phyloP scores from a whole-genome alignment of 805 yeast species.

The Lipomyces yamanashiensis region DNA sequence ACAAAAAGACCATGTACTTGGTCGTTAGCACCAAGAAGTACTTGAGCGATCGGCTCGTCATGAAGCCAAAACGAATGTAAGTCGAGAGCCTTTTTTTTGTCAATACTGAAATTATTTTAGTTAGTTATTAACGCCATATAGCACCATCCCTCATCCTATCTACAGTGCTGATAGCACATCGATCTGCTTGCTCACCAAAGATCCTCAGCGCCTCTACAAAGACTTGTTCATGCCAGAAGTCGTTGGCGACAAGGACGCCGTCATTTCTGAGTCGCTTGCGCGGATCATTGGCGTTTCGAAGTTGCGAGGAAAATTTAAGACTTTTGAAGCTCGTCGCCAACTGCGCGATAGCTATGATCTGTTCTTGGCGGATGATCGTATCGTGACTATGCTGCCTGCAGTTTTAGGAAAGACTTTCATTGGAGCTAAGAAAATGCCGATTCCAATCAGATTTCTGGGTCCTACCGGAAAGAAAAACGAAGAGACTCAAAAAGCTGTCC shows the following conservation, averaged over 20 bases:
- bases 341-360: slow-evolving; percentile 70
- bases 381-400: slow-evolving; percentile 79
- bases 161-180: slow-evolving; percentile 53
- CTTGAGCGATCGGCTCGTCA: slow-evolving; percentile 59
- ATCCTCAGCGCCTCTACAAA: slow-evolving; percentile 54
- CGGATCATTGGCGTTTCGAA: slow-evolving; percentile 72
- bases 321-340: slow-evolving; percentile 85
- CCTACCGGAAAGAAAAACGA: slow-evolving; percentile 11
- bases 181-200: slow-evolving; percentile 73
- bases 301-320: slow-evolving; percentile 81
- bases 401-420: slow-evolving; percentile 81
- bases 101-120: background rate
- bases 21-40: slow-evolving; percentile 69
- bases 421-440: slow-evolving; percentile 65
- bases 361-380: slow-evolving; percentile 82
- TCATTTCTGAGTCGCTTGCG: slow-evolving; percentile 40
- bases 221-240: slow-evolving; percentile 43
- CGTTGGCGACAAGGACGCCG: slow-evolving; percentile 27
- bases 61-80: slow-evolving; percentile 48
- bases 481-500: slow-evolving; percentile 14
- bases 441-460: slow-evolving; percentile 58
- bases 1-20: slow-evolving; percentile 52
- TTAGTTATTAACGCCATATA: slow-evolving; percentile 9
- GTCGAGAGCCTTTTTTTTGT: slow-evolving; percentile 16
- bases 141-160: slow-evolving; percentile 53